Percentiles rank a stretch among this genome's conserved stretches.
Conservation (phyloP, 495 filamentous ascomycete genomes). For the Neurospora sp. region DNA sequence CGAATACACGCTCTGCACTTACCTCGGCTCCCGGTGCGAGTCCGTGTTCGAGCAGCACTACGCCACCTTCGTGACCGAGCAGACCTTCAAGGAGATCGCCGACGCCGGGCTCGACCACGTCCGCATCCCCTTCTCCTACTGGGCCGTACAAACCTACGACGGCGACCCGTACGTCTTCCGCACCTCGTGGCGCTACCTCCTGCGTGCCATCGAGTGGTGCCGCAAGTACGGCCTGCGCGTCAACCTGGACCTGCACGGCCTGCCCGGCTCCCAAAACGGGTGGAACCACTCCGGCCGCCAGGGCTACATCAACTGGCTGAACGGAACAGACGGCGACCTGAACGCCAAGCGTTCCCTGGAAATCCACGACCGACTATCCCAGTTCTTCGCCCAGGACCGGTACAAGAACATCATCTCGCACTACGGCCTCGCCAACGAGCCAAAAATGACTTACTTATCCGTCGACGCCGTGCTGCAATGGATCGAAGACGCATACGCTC, state of each 20-base stretch:
- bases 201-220: slow-evolving; percentile 85
- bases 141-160: slow-evolving; percentile 79
- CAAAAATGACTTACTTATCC: slow-evolving; percentile 60
- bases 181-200: slow-evolving; percentile 86
- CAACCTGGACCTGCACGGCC: slow-evolving; percentile 84
- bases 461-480: slow-evolving; percentile 53
- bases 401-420: slow-evolving; percentile 77
- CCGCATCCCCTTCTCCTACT: slow-evolving; percentile 90
- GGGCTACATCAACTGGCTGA: slow-evolving; percentile 65
- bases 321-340: slow-evolving; percentile 54
- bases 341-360: slow-evolving; percentile 73
- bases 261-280: slow-evolving; percentile 79
- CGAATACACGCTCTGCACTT: slow-evolving; percentile 68
- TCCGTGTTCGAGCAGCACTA: slow-evolving; percentile 80
- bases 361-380: slow-evolving; percentile 65
- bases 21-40: slow-evolving; percentile 54
- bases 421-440: slow-evolving; percentile 83
- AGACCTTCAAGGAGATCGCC: slow-evolving; percentile 73
- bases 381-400: slow-evolving; percentile 76
- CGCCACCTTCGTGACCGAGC: slow-evolving; percentile 70
- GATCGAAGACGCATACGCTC: slow-evolving; percentile 51
- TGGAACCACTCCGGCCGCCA: slow-evolving; percentile 81
- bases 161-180: slow-evolving; percentile 82
- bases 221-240: slow-evolving; percentile 89
- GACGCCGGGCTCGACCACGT: slow-evolving; percentile 93